Percentiles rank a stretch among this genome's conserved stretches.
phyloP scores from a whole-genome alignment of 768 basidiomycete species.

The Panaeolus cyanescens region DNA sequence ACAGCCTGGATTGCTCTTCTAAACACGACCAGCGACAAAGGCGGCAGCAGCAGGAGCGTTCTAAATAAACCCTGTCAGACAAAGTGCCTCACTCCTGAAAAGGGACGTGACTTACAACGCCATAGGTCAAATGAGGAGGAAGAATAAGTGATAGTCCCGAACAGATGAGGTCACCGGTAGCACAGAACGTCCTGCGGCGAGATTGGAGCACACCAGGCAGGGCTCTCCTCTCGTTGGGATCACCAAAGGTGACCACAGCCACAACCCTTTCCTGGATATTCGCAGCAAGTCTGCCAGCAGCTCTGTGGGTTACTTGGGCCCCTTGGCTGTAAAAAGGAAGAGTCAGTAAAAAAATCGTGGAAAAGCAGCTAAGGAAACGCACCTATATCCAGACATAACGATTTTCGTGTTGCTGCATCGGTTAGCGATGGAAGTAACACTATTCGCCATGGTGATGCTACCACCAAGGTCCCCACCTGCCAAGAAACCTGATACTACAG shows the following conservation, averaged over 20 bases:
- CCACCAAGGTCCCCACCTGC: conserved; percentile 14
- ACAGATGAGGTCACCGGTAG: conserved; percentile 7
- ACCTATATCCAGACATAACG: conserved; percentile 35
- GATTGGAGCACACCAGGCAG: conserved; percentile 6
- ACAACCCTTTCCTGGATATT: conserved; percentile 13
- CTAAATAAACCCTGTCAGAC: not conserved
- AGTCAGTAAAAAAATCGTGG: not conserved
- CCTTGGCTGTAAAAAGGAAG: conserved; percentile 22
- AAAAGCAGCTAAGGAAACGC: not conserved
- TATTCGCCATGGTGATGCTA: conserved; percentile 30
- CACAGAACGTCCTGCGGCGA: conserved; percentile 7
- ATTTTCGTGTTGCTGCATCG: conserved; percentile 30
- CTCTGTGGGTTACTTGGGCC: conserved; percentile 20
- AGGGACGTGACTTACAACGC: not conserved
- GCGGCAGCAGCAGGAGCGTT: not conserved
- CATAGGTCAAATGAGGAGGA: conserved; percentile 3
- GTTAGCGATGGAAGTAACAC: conserved; percentile 22
- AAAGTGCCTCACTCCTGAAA: not conserved
- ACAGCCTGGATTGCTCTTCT: not conserved
- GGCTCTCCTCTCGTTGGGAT: conserved; percentile 3
- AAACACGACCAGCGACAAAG: not conserved
- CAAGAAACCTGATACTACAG: conserved; percentile 3
- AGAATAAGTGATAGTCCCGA: not conserved
- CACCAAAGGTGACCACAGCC: conserved; percentile 16
- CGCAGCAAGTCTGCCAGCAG: conserved; percentile 11